A percentile compares a stretch with the other conserved stretches of the same genome.
Evolutionary conservation across 2,329 filamentous ascomycete genomes (phyloP).

Genomic region (Myriosclerotinia scirpicola): DNA sequence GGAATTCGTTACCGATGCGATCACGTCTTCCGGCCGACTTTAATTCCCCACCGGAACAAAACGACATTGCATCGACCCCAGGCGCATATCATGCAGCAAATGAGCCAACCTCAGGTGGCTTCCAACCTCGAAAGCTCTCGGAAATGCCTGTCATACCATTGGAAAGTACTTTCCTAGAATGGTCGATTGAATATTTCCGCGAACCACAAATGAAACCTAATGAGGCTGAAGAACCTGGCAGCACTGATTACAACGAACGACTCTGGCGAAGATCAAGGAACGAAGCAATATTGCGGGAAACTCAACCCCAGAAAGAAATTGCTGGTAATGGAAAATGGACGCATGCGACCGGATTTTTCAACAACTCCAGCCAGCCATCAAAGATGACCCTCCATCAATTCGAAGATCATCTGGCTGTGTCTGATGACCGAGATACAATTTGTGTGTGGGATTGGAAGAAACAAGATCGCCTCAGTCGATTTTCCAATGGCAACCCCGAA

Average conservation of each 20-base stretch:
- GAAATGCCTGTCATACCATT: conserved; percentile 69
- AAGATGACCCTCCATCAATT: conserved; percentile 98
- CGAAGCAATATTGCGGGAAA: conserved; percentile 86
- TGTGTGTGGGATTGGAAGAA: conserved; percentile 92
- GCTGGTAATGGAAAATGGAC: conserved; percentile 88
- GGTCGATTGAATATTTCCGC: conserved; percentile 97
- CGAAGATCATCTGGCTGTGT: conserved; percentile 90
- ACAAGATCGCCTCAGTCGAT: conserved; percentile 72
- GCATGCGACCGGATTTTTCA: conserved; percentile 76
- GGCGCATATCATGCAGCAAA: conserved; percentile 74
- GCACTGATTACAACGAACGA: conserved; percentile 91
- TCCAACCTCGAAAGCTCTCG: conserved; percentile 59
- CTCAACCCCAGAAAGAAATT: conserved; percentile 87
- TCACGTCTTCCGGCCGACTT: conserved; percentile 56
- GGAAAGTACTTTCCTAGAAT: conserved; percentile 82
- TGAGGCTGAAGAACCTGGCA: conserved; percentile 94
- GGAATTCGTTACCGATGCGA: conserved; percentile 36
- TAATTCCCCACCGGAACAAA: conserved; percentile 69
- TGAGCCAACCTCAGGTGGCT: conserved; percentile 77
- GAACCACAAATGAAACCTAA: conserved; percentile 98
- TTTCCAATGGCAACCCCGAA: conserved; percentile 90
- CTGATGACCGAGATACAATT: conserved; percentile 88
- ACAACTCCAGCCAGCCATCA: conserved; percentile 83
- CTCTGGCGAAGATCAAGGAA: conserved; percentile 92
- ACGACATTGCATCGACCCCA: conserved; percentile 63